phyloP scores from a whole-genome alignment of 2,329 filamentous ascomycete genomes.

The Trichoderma arundinaceum region DNA sequence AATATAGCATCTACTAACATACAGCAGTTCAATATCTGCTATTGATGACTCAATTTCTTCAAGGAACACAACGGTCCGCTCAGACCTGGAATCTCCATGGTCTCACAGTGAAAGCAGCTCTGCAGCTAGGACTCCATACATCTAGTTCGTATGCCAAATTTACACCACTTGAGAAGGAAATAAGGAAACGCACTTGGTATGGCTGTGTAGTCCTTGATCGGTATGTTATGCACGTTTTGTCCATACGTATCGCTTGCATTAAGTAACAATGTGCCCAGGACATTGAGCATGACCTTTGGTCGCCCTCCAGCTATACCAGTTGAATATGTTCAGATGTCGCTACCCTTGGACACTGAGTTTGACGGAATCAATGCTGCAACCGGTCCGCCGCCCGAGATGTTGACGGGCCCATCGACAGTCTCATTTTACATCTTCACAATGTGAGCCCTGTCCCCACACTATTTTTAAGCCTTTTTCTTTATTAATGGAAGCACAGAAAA shows the following conservation, averaged over 20 bases:
- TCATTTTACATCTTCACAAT: constrained; percentile 20
- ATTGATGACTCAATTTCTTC: constrained; percentile 20
- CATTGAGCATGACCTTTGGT: constrained; percentile 21
- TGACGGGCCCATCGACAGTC: constrained; percentile 2
- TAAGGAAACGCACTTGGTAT: constrained; percentile 21
- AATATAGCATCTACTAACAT: not conserved
- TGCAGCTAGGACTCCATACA: constrained; percentile 17
- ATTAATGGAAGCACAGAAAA: constrained; percentile 1
- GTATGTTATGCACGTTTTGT: not conserved
- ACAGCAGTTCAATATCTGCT: constrained; percentile 13
- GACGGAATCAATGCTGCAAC: not conserved
- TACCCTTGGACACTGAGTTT: not conserved
- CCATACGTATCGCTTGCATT: too few species aligned
- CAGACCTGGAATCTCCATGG: constrained; percentile 26
- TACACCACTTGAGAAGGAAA: constrained; percentile 11
- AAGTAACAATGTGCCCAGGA: not conserved
- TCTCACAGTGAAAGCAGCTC: constrained; percentile 8
- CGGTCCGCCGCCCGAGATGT: not conserved
- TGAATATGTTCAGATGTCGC: not conserved
- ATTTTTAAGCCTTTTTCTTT: not conserved
- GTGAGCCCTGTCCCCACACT: not conserved
- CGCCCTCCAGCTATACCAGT: constrained; percentile 22
- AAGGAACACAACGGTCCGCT: constrained; percentile 23
- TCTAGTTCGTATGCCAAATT: constrained; percentile 8
- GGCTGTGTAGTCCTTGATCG: constrained; percentile 20